phyloP scores from a whole-genome alignment of 345 rosid genomes.

The Trapa bicornis region DNA sequence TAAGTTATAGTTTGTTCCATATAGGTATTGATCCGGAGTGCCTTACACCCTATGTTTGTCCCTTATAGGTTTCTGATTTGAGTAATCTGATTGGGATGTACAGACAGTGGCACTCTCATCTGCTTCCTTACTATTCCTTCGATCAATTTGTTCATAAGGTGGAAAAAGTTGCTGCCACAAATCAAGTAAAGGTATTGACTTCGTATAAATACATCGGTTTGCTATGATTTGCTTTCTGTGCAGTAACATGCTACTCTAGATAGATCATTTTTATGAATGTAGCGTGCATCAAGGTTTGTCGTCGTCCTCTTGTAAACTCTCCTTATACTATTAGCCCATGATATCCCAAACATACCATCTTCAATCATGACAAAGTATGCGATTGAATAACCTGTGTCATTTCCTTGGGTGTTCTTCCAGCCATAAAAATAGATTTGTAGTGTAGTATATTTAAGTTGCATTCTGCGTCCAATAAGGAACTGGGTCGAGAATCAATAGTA shows the following conservation, averaged over 20 bases:
- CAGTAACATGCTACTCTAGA: too few relatives aligned
- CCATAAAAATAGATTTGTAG: background rate
- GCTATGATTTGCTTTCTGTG: too few relatives aligned
- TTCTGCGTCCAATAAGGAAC: background rate
- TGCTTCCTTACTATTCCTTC: conserved; percentile 71
- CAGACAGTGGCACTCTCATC: conserved; percentile 73
- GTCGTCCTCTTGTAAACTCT: background rate
- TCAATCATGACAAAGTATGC: background rate
- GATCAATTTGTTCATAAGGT: conserved; percentile 76
- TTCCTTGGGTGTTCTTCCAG: background rate
- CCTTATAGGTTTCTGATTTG: conserved; percentile 58
- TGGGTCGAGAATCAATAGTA: background rate
- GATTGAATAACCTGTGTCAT: too few relatives aligned
- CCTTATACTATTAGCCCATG: background rate
- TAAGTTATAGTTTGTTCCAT: background rate
- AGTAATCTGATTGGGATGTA: conserved; percentile 63
- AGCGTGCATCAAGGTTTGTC: background rate
- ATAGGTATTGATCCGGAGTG: background rate
- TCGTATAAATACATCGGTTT: background rate
- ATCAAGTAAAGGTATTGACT: conserved; percentile 56
- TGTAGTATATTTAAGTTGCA: background rate
- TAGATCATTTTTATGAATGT: too few relatives aligned
- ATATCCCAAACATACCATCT: background rate
- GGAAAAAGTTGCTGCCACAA: conserved; percentile 68
- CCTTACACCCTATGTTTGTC: background rate